These are phyloP conservation scores for Lasiosphaeria hispida DNA, from an alignment of 495 filamentous ascomycete genomes.

Conservation along the genomic window DNA sequence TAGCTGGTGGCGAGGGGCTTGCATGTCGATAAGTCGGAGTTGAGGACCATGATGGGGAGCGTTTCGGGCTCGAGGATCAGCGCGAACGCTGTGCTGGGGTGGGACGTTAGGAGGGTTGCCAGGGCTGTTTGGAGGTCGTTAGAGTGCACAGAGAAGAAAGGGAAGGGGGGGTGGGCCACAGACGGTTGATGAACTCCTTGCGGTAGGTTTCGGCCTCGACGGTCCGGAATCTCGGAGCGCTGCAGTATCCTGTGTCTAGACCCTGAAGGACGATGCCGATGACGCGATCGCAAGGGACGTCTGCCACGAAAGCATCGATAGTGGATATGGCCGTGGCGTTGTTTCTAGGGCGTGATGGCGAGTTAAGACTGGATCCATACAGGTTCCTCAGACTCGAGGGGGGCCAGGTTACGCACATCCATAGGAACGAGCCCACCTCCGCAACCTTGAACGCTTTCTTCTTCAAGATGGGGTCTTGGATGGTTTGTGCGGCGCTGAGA, in stretches of 20 bases:
- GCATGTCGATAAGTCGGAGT: slow-evolving; percentile 46
- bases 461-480: too few relatives aligned
- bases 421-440: too few relatives aligned
- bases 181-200: neutral
- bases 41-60: slow-evolving; percentile 56
- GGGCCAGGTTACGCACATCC: too few relatives aligned
- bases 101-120: neutral
- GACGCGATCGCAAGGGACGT: slow-evolving; percentile 3
- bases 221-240: neutral
- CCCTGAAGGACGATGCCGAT: slow-evolving; percentile 5
- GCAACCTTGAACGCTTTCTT: too few relatives aligned
- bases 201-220: neutral
- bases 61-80: slow-evolving; percentile 59
- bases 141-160: too few relatives aligned
- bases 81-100: slow-evolving; percentile 30
- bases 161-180: neutral
- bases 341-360: too few relatives aligned
- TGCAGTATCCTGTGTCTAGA: neutral
- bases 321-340: too few relatives aligned
- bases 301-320: too few relatives aligned
- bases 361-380: too few relatives aligned
- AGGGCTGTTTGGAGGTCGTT: too few relatives aligned
- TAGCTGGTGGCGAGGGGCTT: slow-evolving; percentile 31
- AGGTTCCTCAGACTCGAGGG: too few relatives aligned
- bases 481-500: too few relatives aligned